Percentiles rank a stretch among this genome's conserved stretches.
Evolutionary conservation across 768 basidiomycete species (phyloP).

Genomic region (Paxillus rubicundulus): DNA sequence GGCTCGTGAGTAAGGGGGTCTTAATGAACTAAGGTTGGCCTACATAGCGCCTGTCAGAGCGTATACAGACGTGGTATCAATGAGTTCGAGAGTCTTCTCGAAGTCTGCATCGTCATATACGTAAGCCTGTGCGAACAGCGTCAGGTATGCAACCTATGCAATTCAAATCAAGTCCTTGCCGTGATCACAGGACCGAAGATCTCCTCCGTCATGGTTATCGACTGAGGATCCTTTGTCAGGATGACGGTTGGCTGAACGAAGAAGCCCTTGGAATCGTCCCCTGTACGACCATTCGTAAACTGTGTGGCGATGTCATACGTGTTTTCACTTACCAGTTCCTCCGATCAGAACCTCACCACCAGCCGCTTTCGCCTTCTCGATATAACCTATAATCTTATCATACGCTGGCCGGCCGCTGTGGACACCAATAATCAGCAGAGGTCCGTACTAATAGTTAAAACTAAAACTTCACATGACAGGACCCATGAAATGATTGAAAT

Average conservation of each 20-base stretch:
- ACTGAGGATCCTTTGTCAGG: conserved; percentile 84
- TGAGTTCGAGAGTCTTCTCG: conserved; percentile 81
- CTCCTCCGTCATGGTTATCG: conserved; percentile 89
- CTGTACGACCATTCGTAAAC: conserved; percentile 33
- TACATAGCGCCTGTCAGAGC: conserved; percentile 95
- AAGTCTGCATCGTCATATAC: conserved; percentile 87
- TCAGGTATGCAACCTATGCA: background rate
- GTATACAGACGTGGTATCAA: conserved; percentile 84
- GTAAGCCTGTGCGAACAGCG: conserved; percentile 54
- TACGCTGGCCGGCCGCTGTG: conserved; percentile 79
- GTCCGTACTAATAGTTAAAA: background rate
- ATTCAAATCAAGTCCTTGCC: conserved; percentile 38
- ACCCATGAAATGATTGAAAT: conserved; percentile 88
- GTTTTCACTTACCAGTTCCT: conserved; percentile 57
- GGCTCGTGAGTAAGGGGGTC: conserved; percentile 9
- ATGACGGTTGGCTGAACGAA: conserved; percentile 95
- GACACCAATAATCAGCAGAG: background rate
- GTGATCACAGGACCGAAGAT: conserved; percentile 97
- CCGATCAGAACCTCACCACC: conserved; percentile 92
- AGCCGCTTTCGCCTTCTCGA: conserved; percentile 80
- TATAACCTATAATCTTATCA: conserved; percentile 80
- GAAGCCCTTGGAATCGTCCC: conserved; percentile 88
- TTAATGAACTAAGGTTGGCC: conserved; percentile 28
- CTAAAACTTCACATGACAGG: conserved; percentile 78
- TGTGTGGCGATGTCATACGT: background rate